Evolutionary conservation across 2,329 filamentous ascomycete species (phyloP).

Genomic region (Ophiocordyceps camponoti-saundersi): DNA sequence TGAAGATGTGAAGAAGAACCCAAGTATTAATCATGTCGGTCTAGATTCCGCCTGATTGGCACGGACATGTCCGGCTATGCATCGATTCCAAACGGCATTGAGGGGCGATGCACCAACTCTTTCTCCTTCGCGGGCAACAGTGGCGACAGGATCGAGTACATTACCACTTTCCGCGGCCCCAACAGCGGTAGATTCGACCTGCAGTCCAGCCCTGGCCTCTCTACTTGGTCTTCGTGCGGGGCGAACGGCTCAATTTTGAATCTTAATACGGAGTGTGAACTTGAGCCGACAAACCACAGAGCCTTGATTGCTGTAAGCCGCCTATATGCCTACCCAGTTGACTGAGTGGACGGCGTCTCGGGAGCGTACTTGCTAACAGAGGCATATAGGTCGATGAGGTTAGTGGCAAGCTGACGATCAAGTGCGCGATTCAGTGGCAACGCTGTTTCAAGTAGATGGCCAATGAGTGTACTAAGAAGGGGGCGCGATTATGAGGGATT

Average conservation of each 20-base stretch:
- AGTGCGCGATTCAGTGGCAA: constrained; percentile 9
- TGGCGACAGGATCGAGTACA: neutral
- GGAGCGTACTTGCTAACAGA: neutral
- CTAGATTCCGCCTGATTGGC: neutral
- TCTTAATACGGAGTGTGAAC: neutral
- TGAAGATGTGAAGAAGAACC: neutral
- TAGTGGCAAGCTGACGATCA: constrained; percentile 10
- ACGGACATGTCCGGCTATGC: neutral
- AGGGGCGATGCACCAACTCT: neutral
- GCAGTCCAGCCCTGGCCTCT: neutral
- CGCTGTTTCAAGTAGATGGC: neutral
- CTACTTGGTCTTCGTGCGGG: neutral
- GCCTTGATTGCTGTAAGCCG: neutral
- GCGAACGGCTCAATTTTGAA: neutral
- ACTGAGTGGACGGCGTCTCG: neutral
- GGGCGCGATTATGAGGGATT: no score
- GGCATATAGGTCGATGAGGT: constrained; percentile 8
- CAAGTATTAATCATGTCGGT: neutral
- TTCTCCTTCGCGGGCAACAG: neutral
- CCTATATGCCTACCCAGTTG: no score
- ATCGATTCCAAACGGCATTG: neutral
- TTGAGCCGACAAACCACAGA: neutral
- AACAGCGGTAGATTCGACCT: neutral
- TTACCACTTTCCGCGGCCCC: neutral
- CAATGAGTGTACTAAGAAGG: no score